These are phyloP conservation scores for Carex kokanica DNA, from an alignment of 176 grass and related monocot genomes.

Conservation along the genomic window DNA sequence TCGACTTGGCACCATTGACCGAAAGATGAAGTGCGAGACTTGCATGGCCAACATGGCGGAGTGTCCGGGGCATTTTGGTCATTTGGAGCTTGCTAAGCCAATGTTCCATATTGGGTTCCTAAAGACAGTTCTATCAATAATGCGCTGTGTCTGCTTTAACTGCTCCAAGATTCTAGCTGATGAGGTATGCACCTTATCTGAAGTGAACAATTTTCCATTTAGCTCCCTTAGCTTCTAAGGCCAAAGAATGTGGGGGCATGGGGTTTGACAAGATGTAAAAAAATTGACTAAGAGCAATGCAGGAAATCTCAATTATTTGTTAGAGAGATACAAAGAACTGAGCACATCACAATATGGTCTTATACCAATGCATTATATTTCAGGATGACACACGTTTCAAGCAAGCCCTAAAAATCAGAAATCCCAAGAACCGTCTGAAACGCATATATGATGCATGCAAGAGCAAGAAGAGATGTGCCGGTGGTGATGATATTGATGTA, in stretches of 20 bases:
- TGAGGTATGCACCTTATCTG: slow-evolving; percentile 48
- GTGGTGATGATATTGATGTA: slow-evolving; percentile 83
- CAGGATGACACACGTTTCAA: slow-evolving; percentile 91
- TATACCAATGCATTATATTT: slow-evolving; percentile 17
- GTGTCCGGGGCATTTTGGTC: slow-evolving; percentile 95
- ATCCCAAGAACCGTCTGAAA: slow-evolving; percentile 85
- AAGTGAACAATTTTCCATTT: not conserved
- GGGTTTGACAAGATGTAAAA: not conserved
- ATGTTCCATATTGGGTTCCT: slow-evolving; percentile 98
- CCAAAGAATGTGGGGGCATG: not conserved
- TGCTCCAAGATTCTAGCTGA: slow-evolving; percentile 97
- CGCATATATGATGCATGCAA: slow-evolving; percentile 98
- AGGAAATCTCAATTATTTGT: not conserved
- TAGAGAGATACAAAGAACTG: not conserved
- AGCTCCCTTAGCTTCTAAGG: not conserved
- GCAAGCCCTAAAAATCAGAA: slow-evolving; percentile 93
- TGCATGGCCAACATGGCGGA: slow-evolving; percentile 97
- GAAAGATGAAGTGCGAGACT: slow-evolving; percentile 94
- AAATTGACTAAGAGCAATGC: not conserved
- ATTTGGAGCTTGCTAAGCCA: slow-evolving; percentile 95
- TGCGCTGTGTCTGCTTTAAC: slow-evolving; percentile 99
- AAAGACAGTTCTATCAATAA: slow-evolving; percentile 92
- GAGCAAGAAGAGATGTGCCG: slow-evolving; percentile 82
- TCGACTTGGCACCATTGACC: slow-evolving; percentile 80
- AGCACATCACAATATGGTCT: not conserved